These are phyloP conservation scores for Pythium guiyangense DNA, from an alignment of 352 stramenopile genomes.

Conservation along the genomic window DNA sequence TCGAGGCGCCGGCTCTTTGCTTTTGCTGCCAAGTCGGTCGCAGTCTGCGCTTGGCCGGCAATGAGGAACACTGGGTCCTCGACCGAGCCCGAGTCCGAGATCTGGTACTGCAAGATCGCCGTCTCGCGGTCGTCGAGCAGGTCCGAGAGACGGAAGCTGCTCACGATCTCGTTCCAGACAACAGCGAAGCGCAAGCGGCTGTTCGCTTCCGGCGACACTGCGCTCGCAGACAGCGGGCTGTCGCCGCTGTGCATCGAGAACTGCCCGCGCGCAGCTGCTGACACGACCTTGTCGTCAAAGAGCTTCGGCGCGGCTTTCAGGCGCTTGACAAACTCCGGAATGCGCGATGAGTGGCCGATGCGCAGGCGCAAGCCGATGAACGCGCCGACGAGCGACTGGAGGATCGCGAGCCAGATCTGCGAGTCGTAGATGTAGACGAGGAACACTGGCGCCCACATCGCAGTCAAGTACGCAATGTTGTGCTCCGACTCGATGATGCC, in stretches of 20 bases:
- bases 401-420: constrained; percentile 85
- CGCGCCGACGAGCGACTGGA: constrained; percentile 71
- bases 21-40: constrained; percentile 61
- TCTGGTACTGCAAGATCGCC: constrained; percentile 87
- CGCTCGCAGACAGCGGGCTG: constrained; percentile 48
- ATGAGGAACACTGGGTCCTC: constrained; percentile 87
- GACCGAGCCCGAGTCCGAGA: constrained; percentile 71
- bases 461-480: constrained; percentile 75
- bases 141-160: constrained; percentile 84
- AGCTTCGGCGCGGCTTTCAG: constrained; percentile 56
- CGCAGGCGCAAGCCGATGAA: constrained; percentile 76
- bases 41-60: constrained; percentile 69
- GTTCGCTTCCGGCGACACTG: constrained; percentile 59
- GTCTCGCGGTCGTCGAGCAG: constrained; percentile 85
- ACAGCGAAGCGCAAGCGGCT: constrained; percentile 81
- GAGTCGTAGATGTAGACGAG: constrained; percentile 87
- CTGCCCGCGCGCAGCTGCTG: constrained; percentile 57
- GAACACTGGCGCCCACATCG: constrained; percentile 76
- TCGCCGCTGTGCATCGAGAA: constrained; percentile 44
- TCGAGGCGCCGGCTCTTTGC: constrained; percentile 53
- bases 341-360: constrained; percentile 78
- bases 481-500: constrained; percentile 66
- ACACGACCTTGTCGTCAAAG: constrained; percentile 82
- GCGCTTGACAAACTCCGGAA: constrained; percentile 66
- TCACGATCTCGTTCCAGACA: constrained; percentile 89